These are phyloP conservation scores for Herpetomonas tarakana DNA, from an alignment of 208 protist genomes.

Conservation along the genomic window DNA sequence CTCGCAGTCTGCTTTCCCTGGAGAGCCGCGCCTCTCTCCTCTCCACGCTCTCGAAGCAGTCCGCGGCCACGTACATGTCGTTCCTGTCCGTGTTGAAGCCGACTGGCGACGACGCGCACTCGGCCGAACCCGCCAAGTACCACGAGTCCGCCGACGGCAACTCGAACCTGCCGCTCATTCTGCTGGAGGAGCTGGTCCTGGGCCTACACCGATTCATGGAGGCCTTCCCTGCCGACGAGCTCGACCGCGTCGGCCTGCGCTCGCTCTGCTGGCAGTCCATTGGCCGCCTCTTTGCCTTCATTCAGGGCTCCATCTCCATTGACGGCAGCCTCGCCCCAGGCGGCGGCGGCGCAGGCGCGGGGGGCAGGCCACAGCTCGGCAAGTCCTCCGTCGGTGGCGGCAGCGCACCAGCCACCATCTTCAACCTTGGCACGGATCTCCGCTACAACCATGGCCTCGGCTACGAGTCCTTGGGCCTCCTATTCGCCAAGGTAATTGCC, in stretches of 20 bases:
- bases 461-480: conserved; percentile 79
- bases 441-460: conserved; percentile 87
- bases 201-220: conserved; percentile 62
- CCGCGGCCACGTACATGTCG: conserved; percentile 63
- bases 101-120: conserved; percentile 13
- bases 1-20: conserved; percentile 38
- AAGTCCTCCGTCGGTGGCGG: background rate
- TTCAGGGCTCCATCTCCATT: conserved; percentile 38
- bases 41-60: conserved; percentile 71
- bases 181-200: conserved; percentile 78
- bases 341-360: conserved; percentile 4
- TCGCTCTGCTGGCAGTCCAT: conserved; percentile 62
- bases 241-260: conserved; percentile 57
- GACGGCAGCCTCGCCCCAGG: conserved; percentile 6
- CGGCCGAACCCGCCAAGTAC: conserved; percentile 12
- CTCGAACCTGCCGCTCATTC: conserved; percentile 85
- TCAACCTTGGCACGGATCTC: conserved; percentile 61
- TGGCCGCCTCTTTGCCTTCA: conserved; percentile 52
- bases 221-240: conserved; percentile 21
- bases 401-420: conserved; percentile 12
- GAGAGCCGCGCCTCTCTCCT: conserved; percentile 76
- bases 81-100: conserved; percentile 81
- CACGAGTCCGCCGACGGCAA: conserved; percentile 87
- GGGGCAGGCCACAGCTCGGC: background rate
- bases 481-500: conserved; percentile 81